These are phyloP conservation scores for Fusarium duplospermum DNA, from an alignment of 2,329 filamentous ascomycete species.

Conservation along the genomic window DNA sequence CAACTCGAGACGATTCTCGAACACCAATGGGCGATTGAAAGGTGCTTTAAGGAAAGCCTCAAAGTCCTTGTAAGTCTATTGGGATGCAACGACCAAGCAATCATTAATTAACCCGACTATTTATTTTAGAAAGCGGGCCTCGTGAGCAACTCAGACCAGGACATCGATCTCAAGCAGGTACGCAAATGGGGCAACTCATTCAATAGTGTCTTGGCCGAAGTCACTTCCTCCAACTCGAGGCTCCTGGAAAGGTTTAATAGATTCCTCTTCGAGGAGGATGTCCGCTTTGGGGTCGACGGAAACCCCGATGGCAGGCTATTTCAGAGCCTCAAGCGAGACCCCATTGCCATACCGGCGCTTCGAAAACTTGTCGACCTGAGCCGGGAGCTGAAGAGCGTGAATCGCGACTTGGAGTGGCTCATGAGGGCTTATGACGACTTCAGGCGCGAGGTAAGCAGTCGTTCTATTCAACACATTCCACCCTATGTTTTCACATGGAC, in stretches of 20 bases:
- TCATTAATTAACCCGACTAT: no score
- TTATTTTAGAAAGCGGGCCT: neutral
- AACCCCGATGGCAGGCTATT: neutral
- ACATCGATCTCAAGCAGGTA: neutral
- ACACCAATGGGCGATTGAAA: neutral
- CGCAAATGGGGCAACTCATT: neutral
- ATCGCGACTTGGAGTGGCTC: neutral
- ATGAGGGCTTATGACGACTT: neutral
- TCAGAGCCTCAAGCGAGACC: neutral
- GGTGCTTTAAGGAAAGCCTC: neutral
- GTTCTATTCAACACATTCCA: no score
- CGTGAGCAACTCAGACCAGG: no score
- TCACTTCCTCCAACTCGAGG: neutral
- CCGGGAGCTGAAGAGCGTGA: neutral
- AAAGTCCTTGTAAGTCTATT: neutral
- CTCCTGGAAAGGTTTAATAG: neutral
- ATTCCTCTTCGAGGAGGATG: neutral
- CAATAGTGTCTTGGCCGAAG: neutral
- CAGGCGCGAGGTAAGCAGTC: neutral
- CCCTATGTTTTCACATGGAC: no score
- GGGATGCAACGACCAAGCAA: no score
- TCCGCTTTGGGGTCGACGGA: neutral
- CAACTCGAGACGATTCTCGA: neutral
- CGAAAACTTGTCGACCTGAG: neutral
- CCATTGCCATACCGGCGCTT: neutral